Conservation (phyloP, 2,329 filamentous ascomycete genomes). For the Colletotrichum tropicale region DNA sequence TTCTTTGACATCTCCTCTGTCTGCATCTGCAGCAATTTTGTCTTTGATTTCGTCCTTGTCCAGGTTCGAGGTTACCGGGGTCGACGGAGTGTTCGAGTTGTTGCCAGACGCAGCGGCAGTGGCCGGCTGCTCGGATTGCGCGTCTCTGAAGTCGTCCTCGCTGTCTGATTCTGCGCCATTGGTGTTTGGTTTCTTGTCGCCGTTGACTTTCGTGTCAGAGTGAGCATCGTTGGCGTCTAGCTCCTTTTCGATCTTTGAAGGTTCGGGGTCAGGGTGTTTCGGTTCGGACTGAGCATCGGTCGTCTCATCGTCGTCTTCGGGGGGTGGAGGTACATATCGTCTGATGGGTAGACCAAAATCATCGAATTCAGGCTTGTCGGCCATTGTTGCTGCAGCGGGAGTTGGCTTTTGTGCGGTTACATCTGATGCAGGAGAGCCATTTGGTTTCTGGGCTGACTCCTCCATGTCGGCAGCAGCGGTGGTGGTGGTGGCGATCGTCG, state of each 20-base stretch:
- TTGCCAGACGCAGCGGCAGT: conserved; percentile 1
- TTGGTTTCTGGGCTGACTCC: conserved; percentile 16
- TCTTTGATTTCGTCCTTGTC: conserved; percentile 1
- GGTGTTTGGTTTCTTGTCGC: background rate
- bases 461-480: conserved; percentile 26
- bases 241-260: conserved; percentile 8
- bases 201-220: conserved; percentile 11
- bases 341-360: conserved; percentile 74
- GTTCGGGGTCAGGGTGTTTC: background rate
- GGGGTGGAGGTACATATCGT: conserved; percentile 43
- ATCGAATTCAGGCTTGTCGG: conserved; percentile 57
- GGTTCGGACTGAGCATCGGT: background rate
- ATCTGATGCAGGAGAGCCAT: conserved; percentile 19
- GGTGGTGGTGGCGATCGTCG: background rate
- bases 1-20: background rate
- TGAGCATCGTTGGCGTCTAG: background rate
- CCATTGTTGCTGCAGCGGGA: conserved; percentile 30
- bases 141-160: conserved; percentile 31
- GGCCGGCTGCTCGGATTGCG: conserved; percentile 21
- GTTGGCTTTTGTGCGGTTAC: conserved; percentile 31
- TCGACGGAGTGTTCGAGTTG: conserved; percentile 10
- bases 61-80: conserved; percentile 4
- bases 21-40: background rate
- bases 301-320: conserved; percentile 13
- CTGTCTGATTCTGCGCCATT: conserved; percentile 26